Conservation (phyloP, 768 basidiomycete genomes). For the Paxillus involutus region DNA sequence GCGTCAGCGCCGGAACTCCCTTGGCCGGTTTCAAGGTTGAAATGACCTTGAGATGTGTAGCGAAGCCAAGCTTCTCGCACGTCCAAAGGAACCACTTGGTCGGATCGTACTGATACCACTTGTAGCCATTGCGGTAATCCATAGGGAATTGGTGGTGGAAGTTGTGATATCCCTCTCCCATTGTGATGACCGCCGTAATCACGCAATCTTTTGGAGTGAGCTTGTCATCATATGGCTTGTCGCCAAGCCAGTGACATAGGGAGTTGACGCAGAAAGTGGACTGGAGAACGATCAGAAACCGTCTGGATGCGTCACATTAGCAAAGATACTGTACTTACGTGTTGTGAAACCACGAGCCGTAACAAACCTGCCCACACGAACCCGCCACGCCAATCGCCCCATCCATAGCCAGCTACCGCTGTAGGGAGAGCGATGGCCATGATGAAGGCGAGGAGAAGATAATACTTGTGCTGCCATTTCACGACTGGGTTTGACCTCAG, state of each 20-base stretch:
- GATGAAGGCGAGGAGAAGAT: conserved; percentile 60
- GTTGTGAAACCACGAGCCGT: conserved; percentile 76
- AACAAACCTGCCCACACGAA: conserved; percentile 40
- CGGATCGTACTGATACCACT: conserved; percentile 83
- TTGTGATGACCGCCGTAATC: conserved; percentile 83
- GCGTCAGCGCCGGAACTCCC: background rate
- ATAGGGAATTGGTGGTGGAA: conserved; percentile 95
- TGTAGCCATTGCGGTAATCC: conserved; percentile 94
- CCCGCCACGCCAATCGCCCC: conserved; percentile 25
- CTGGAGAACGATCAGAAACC: conserved; percentile 32
- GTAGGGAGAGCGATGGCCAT: conserved; percentile 74
- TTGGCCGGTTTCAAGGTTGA: background rate
- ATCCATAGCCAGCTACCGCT: conserved; percentile 12
- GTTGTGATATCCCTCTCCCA: conserved; percentile 96
- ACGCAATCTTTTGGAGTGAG: conserved; percentile 88
- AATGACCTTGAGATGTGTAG: conserved; percentile 50
- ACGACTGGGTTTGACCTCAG: conserved; percentile 74
- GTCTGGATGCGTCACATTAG: background rate
- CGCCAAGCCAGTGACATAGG: conserved; percentile 91
- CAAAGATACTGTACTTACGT: conserved; percentile 52
- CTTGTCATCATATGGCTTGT: conserved; percentile 88
- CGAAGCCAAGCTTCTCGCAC: conserved; percentile 44
- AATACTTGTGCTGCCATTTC: conserved; percentile 82
- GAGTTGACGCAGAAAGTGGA: conserved; percentile 96
- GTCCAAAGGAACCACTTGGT: conserved; percentile 81